Conservation (phyloP, 768 basidiomycete species). For the Gautieria morchelliformis region DNA sequence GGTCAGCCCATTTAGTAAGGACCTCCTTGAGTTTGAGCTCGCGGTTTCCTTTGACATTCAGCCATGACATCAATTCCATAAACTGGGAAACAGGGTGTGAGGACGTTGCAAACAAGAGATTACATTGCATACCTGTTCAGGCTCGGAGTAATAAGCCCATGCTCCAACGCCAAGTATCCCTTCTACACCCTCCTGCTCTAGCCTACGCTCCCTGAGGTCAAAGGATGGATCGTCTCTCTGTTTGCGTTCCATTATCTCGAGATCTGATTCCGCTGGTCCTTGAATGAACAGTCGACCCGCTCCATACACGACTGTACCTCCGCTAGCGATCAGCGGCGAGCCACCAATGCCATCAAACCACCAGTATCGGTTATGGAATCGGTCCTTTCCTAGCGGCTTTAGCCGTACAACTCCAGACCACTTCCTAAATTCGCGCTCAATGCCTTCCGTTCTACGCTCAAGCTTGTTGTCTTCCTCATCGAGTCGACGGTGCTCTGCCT, state of each 20-base stretch:
- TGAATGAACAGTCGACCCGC: conserved; percentile 89
- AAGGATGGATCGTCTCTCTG: conserved; percentile 34
- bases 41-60: conserved; percentile 85
- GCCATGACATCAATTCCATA: conserved; percentile 76
- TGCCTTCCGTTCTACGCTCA: conserved; percentile 70
- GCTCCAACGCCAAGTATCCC: conserved; percentile 65
- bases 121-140: conserved; percentile 60
- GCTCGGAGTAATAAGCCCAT: conserved; percentile 85
- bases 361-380: conserved; percentile 94
- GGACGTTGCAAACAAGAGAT: neutral
- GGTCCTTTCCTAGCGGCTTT: conserved; percentile 82
- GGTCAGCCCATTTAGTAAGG: conserved; percentile 76
- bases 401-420: conserved; percentile 76
- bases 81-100: conserved; percentile 40
- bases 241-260: conserved; percentile 56
- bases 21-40: conserved; percentile 72
- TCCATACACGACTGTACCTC: conserved; percentile 74
- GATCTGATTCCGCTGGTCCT: conserved; percentile 78
- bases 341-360: conserved; percentile 98
- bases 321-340: conserved; percentile 66
- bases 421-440: conserved; percentile 92
- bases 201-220: conserved; percentile 47
- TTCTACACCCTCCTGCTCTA: conserved; percentile 73
- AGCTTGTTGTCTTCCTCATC: conserved; percentile 84
- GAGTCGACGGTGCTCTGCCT: conserved; percentile 73